Conservation (phyloP, 768 basidiomycete species). For the Auriscalpium microsporum region DNA sequence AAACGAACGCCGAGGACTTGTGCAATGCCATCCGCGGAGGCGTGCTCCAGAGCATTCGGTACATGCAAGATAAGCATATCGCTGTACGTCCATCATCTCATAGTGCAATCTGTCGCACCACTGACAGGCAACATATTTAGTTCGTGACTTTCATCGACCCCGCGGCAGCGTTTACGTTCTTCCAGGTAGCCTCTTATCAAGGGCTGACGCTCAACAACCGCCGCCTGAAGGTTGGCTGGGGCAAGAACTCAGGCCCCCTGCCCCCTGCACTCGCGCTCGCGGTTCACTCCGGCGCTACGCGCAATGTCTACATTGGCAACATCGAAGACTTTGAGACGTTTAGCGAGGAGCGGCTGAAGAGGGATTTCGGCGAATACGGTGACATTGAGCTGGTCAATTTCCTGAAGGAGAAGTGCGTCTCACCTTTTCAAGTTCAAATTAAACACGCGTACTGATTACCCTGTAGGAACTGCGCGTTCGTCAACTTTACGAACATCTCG, state of each 20-base stretch:
- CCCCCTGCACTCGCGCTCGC: constrained; percentile 78
- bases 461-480: constrained; percentile 85
- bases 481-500: constrained; percentile 91
- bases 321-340: constrained; percentile 94
- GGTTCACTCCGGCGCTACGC: constrained; percentile 86
- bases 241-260: constrained; percentile 87
- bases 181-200: constrained; percentile 83
- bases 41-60: constrained; percentile 88
- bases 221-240: constrained; percentile 96
- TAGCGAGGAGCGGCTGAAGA: constrained; percentile 80
- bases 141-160: constrained; percentile 97
- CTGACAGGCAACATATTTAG: constrained; percentile 26
- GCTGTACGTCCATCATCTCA: constrained; percentile 47
- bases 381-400: constrained; percentile 97
- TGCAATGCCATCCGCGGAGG: constrained; percentile 98
- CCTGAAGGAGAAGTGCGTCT: constrained; percentile 80
- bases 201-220: constrained; percentile 90
- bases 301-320: constrained; percentile 95
- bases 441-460: not conserved
- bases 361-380: constrained; percentile 93
- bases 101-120: too few relatives aligned
- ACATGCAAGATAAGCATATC: constrained; percentile 96
- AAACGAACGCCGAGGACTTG: constrained; percentile 89
- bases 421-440: not conserved
- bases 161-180: constrained; percentile 87